Base-by-base conservation (phyloP, 495 filamentous ascomycete genomes). In the Penicillium canescens region DNA sequence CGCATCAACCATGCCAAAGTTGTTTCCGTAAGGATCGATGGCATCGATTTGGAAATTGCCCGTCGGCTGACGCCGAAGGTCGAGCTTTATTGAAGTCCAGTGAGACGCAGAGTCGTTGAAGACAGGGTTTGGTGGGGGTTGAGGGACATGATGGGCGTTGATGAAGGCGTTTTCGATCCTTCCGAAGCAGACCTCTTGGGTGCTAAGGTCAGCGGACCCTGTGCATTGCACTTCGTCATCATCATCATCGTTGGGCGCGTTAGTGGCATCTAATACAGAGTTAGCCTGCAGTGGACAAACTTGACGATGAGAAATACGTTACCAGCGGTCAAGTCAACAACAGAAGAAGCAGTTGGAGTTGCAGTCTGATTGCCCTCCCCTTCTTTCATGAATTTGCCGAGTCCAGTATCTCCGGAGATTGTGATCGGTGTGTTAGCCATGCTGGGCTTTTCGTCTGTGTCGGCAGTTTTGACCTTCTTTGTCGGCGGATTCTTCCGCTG, bases 131-230 rank as follows among this genome's bases (percentile, higher is more conserved):
- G 76, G 70, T 13, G 76, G 73, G 3, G 85, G 84, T 54, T 82
- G 86, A 0, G 88, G 92, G 2, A 96, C 81, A 12, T 71, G 62
- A 55, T 84, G 77, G 16, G 88, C 86, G 36, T 86, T 86, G 51
- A 96, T 73, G 45, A 71, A 85, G 4, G 86, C 85, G 16, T 78
- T 77, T 35, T 90, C 83, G 16, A 97, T 63, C 66, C 85, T 86
- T 7, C 94, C 94, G 64, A 90, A 92, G 71, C 94, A 97, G 23
- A 97, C 88, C 60, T 90, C 85, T 60, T 86, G 80, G 16, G 53
- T 48, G 48, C 72, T 73, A 51, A 78, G 62, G 48, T 78, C 67
- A 16, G 70, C 70, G 0, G 70, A 74, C 1, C 75, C 74, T 1
- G 71, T 78, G 39, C 76, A 70, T 56, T 72, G 68, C 4, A 77